These are phyloP conservation scores for Globisporangium lucens DNA, from an alignment of 352 stramenopile genomes.

Conservation along the genomic window DNA sequence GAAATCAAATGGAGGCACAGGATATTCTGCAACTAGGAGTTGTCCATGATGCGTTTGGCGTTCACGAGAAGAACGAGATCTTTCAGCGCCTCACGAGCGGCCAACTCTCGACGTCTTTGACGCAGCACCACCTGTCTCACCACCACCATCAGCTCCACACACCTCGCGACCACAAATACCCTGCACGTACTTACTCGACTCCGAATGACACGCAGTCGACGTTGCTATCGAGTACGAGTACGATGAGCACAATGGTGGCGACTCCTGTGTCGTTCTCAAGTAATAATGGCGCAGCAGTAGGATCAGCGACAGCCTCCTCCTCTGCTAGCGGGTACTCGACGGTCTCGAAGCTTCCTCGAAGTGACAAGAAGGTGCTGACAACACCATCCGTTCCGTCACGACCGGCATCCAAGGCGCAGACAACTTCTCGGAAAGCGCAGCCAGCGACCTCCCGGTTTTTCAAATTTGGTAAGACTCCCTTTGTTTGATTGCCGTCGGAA, in stretches of 20 bases:
- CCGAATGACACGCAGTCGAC: conserved; percentile 18
- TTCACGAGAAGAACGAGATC: conserved; percentile 37
- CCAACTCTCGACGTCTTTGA: conserved; percentile 14
- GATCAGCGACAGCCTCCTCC: conserved; percentile 17
- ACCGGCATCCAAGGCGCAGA: conserved; percentile 40
- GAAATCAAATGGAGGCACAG: conserved; percentile 46
- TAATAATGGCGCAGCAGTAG: conserved; percentile 3
- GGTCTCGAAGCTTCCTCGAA: conserved; percentile 34
- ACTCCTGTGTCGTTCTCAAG: conserved; percentile 12
- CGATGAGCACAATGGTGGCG: conserved; percentile 19
- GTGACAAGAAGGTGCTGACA: conserved; percentile 29
- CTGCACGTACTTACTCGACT: conserved; percentile 12
- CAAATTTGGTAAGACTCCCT: conserved; percentile 28
- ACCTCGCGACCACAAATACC: conserved; percentile 17
- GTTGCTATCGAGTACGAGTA: conserved; percentile 5
- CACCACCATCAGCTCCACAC: conserved; percentile 29
- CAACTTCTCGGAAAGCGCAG: conserved; percentile 46
- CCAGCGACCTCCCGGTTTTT: conserved; percentile 34
- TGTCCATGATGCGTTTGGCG: conserved; percentile 34
- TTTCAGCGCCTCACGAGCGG: conserved; percentile 34
- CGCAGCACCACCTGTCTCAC: conserved; percentile 17
- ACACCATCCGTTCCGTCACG: conserved; percentile 44
- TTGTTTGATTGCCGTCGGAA: neutral
- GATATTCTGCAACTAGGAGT: conserved; percentile 56
- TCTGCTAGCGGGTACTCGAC: conserved; percentile 37